These are phyloP conservation scores for Selaginella tamariscina DNA, from an alignment of 75 land plant species.

Conservation along the genomic window DNA sequence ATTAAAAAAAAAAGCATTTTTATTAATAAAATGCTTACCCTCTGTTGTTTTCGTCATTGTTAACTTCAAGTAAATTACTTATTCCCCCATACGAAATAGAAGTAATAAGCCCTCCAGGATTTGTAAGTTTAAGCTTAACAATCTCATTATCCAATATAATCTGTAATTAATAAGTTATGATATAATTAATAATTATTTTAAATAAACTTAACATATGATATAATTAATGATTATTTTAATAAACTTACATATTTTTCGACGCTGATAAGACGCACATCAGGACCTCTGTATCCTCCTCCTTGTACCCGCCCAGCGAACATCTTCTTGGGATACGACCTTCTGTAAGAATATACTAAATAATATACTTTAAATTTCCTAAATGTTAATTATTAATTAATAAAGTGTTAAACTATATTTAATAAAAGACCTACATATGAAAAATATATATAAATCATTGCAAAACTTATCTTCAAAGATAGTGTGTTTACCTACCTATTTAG, in stretches of 20 bases:
- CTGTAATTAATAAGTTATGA: slow-evolving; percentile 24
- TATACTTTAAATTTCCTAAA: too few species aligned
- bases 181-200: not conserved
- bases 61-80: slow-evolving; percentile 46
- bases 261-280: slow-evolving; percentile 15
- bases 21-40: slow-evolving; percentile 9
- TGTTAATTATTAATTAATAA: too few species aligned
- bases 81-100: slow-evolving; percentile 49
- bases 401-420: too few species aligned
- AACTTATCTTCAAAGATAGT: too few species aligned
- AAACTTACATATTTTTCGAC: slow-evolving; percentile 5
- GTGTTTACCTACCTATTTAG: too few species aligned
- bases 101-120: slow-evolving; percentile 55
- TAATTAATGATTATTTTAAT: not conserved
- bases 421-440: too few species aligned
- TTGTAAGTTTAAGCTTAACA: slow-evolving; percentile 45
- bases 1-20: not conserved
- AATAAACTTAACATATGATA: not conserved
- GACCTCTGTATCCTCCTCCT: slow-evolving; percentile 2
- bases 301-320: not conserved
- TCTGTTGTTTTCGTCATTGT: slow-evolving; percentile 20
- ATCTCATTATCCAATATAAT: slow-evolving; percentile 75
- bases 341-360: too few species aligned
- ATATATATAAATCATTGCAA: too few species aligned
- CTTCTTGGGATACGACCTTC: not conserved